Base-by-base conservation (phyloP, 176 grass and related monocot genomes). In the maize (Zea mays) region DNA sequence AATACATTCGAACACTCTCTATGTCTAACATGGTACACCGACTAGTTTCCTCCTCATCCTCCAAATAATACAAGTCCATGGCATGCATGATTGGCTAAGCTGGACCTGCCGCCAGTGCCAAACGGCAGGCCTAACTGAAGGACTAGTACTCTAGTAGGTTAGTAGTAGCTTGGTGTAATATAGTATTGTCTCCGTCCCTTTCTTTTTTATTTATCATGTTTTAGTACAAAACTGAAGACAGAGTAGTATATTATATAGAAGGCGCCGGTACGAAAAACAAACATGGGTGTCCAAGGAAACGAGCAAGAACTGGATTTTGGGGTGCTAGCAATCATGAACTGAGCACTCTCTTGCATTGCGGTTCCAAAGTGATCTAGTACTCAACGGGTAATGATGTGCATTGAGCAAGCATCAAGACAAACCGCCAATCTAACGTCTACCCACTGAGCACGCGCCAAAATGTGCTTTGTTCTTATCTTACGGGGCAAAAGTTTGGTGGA, bases 121-220 rank as follows among this genome's bases (percentile, higher is more conserved):
- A 73, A 78, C 67, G 50, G 74, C 72, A 79, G 80, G 80, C 49
- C 67, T 68, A 79, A 87, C 60, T 35, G 71, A 86, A 75, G 10
- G 39, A 12, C 33, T 27, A 27, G 27, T n/a, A n/a, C n/a, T n/a
- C 27, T 27, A 27, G 27, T 27, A 27, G 27, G 27, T 27, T 27
- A 27, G 27, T 1, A 1, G 27, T 27, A 27, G 27, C 27, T 27
- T 27, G 0, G 27, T 27, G 27, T 27, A 27, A 1, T 27, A 27
- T 27, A n/a, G n/a, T n/a, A n/a, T n/a, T n/a, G n/a, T n/a, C n/a
- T n/a, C n/a, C n/a, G n/a, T n/a, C n/a, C n/a, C n/a, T n/a, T n/a
- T n/a, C n/a, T n/a, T n/a, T n/a, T n/a, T n/a, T n/a, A n/a, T n/a
- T n/a, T n/a, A n/a, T n/a, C n/a, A n/a, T n/a, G n/a, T n/a, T n/a